Evolutionary conservation across 1,284 basidiomycete species (phyloP).

Genomic region (Taiwanofungus camphoratus): DNA sequence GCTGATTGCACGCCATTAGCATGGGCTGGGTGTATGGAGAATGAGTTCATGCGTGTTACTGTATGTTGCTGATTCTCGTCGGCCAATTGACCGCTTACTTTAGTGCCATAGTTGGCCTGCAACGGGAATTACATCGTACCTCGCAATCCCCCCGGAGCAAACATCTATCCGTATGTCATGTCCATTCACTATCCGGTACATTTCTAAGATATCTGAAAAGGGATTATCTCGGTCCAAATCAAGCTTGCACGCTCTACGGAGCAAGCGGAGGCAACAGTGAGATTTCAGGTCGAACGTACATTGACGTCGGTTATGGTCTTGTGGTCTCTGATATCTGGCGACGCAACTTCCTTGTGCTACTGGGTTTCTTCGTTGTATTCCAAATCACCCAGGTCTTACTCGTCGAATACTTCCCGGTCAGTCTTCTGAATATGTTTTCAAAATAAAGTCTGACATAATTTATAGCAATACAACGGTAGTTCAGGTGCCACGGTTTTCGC

Average conservation of each 20-base stretch:
- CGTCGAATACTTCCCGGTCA: conserved; percentile 60
- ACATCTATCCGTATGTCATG: conserved; percentile 57
- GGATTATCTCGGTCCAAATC: conserved; percentile 51
- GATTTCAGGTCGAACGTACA: conserved; percentile 52
- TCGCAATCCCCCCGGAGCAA: conserved; percentile 56
- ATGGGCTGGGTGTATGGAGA: conserved; percentile 78
- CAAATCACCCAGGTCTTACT: conserved; percentile 54
- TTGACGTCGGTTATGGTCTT: conserved; percentile 50
- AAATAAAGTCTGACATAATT: background rate
- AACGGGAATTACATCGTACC: conserved; percentile 69
- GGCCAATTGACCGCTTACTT: background rate
- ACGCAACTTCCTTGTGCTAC: conserved; percentile 49
- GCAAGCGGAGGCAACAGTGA: conserved; percentile 40
- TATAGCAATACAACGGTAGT: conserved; percentile 43
- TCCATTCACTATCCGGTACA: conserved; percentile 18
- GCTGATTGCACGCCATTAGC: conserved; percentile 26
- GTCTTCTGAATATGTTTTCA: conserved; percentile 18
- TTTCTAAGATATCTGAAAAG: conserved; percentile 17
- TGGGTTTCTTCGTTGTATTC: conserved; percentile 66
- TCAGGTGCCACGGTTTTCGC: conserved; percentile 58
- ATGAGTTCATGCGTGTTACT: conserved; percentile 73
- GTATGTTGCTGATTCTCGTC: conserved; percentile 27
- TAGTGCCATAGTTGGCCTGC: conserved; percentile 46
- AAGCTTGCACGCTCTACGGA: conserved; percentile 65
- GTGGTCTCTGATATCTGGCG: conserved; percentile 52